These are phyloP conservation scores for Tetraselmis striata DNA, from an alignment of 139 green algal genomes.

Conservation along the genomic window DNA sequence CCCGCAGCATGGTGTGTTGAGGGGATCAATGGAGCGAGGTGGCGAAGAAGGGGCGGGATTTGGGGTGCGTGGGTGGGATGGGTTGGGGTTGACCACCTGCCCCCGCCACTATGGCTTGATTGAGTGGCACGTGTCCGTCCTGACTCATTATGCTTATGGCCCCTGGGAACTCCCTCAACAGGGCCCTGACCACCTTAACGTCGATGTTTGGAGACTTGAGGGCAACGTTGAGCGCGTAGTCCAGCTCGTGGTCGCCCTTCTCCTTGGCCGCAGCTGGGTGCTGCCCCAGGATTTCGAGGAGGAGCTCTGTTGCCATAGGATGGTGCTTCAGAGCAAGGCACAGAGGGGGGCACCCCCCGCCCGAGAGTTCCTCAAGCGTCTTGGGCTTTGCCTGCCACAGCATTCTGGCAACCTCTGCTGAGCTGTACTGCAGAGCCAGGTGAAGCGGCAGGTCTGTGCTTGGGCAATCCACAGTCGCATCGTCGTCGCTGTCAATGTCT, in stretches of 20 bases:
- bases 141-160: slow-evolving; percentile 1
- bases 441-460: not conserved
- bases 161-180: not conserved
- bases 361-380: not conserved
- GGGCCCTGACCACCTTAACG: not conserved
- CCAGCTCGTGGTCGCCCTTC: not conserved
- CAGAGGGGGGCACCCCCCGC: not conserved
- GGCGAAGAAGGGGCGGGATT: not conserved
- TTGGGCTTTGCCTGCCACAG: not conserved
- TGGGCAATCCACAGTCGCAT: not conserved
- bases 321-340: not conserved
- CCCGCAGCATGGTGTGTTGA: not conserved
- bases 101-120: not conserved
- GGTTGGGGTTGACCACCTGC: not conserved
- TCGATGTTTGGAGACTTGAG: not conserved
- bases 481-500: not conserved
- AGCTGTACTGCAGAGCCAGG: not conserved
- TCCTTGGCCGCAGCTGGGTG: not conserved
- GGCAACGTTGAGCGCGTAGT: not conserved
- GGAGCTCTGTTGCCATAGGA: not conserved
- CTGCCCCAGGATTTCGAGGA: not conserved
- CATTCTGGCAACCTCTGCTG: not conserved
- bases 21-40: not conserved
- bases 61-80: not conserved
- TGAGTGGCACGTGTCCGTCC: not conserved